Conservation (phyloP, 805 yeast genomes). For the Cyberlindnera subsufficiens region DNA sequence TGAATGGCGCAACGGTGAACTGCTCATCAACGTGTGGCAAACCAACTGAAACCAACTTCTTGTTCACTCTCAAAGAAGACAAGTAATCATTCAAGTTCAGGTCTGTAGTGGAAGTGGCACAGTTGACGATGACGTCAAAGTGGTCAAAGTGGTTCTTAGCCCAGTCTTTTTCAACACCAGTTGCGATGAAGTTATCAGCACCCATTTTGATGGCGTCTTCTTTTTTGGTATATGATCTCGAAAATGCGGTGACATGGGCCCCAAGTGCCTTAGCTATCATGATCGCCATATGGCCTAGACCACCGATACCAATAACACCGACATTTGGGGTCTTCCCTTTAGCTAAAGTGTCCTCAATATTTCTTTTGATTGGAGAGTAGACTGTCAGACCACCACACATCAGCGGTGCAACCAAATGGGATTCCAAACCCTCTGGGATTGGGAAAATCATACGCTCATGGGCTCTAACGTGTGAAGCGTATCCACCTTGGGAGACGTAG, state of each 20-base stretch:
- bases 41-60: constrained; percentile 60
- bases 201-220: constrained; percentile 45
- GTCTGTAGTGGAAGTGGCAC: constrained; percentile 39
- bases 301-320: constrained; percentile 53
- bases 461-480: constrained; percentile 59
- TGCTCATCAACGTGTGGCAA: constrained; percentile 45
- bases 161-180: constrained; percentile 43
- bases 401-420: constrained; percentile 61
- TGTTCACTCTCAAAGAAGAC: constrained; percentile 48
- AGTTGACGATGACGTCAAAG: constrained; percentile 43
- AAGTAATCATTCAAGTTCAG: constrained; percentile 45
- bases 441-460: constrained; percentile 59
- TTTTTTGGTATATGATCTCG: constrained; percentile 43
- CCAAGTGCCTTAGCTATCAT: constrained; percentile 56
- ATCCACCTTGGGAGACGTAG: constrained; percentile 57
- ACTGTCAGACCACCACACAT: constrained; percentile 77
- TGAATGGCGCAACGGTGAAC: constrained; percentile 39
- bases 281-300: constrained; percentile 51
- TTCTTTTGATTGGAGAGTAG: constrained; percentile 57
- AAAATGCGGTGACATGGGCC: constrained; percentile 52
- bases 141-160: constrained; percentile 23
- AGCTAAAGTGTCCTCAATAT: constrained; percentile 17
- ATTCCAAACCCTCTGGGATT: constrained; percentile 49
- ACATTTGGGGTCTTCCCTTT: constrained; percentile 30
- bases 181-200: constrained; percentile 49